A percentile compares a stretch with the other conserved stretches of the same genome.
phyloP scores from a whole-genome alignment of 2,329 filamentous ascomycete genomes.

The Elsinoe australis region DNA sequence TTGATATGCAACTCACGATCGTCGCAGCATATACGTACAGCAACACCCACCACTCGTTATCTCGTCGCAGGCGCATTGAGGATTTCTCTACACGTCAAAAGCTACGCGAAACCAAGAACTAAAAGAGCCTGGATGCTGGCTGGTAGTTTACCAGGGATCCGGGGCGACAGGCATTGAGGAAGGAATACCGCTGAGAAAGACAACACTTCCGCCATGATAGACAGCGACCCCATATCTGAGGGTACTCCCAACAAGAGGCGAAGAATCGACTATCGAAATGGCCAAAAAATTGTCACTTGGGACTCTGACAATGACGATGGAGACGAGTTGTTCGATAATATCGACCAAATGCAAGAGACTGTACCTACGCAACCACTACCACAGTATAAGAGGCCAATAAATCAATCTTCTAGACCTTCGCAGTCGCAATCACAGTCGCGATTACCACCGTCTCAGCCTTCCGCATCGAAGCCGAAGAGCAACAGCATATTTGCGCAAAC shows the following conservation, averaged over 20 bases:
- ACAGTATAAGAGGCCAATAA: slow-evolving; percentile 21
- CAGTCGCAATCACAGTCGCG: not conserved
- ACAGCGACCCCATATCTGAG: slow-evolving; percentile 31
- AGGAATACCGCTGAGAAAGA: no score
- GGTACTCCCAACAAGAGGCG: slow-evolving; percentile 31
- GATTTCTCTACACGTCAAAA: no score
- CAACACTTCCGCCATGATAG: no score
- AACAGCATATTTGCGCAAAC: slow-evolving; percentile 19
- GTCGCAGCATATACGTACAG: no score
- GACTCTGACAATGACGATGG: slow-evolving; percentile 39
- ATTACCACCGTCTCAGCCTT: no score
- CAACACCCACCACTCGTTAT: no score
- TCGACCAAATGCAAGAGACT: slow-evolving; percentile 44
- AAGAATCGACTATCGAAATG: slow-evolving; percentile 26
- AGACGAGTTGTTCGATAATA: slow-evolving; percentile 44
- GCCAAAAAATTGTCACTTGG: slow-evolving; percentile 26
- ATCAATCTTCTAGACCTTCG: slow-evolving; percentile 14
- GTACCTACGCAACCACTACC: slow-evolving; percentile 29
- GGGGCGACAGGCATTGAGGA: not conserved
- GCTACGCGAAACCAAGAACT: no score
- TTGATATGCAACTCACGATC: no score
- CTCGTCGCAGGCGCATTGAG: no score
- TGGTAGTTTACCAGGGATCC: no score
- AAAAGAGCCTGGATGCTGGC: no score
- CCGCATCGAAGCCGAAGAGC: no score